These are phyloP conservation scores for Penicillium expansum DNA, from an alignment of 2,329 filamentous ascomycete species.

Conservation along the genomic window DNA sequence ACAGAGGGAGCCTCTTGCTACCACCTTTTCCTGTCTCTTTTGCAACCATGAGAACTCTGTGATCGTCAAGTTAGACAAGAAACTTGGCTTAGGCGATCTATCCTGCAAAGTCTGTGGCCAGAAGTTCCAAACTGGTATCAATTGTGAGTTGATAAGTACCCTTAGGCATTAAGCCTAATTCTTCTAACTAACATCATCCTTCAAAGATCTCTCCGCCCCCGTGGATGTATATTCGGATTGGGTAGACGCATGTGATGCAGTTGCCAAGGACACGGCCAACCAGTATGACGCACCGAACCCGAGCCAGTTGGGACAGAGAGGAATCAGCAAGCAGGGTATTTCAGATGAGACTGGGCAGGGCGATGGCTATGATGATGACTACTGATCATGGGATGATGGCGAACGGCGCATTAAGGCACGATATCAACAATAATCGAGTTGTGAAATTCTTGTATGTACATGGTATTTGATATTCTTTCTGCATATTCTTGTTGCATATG, in stretches of 20 bases:
- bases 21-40: constrained; percentile 93
- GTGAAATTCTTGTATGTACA: constrained; percentile 13
- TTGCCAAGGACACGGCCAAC: constrained; percentile 60
- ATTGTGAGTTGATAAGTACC: constrained; percentile 61
- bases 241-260: constrained; percentile 87
- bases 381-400: constrained; percentile 23
- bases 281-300: constrained; percentile 30
- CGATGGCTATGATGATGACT: constrained; percentile 34
- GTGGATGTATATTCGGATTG: constrained; percentile 98
- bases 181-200: neutral
- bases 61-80: constrained; percentile 89
- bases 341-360: constrained; percentile 16
- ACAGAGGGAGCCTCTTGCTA: constrained; percentile 52
- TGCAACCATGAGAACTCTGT: constrained; percentile 97
- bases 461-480: constrained; percentile 2
- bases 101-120: constrained; percentile 93
- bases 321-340: constrained; percentile 19
- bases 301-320: constrained; percentile 15
- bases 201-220: constrained; percentile 75
- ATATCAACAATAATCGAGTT: constrained; percentile 10
- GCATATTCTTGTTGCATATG: neutral
- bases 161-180: neutral
- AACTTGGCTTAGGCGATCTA: constrained; percentile 77
- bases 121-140: constrained; percentile 87
- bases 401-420: constrained; percentile 23